Conservation (phyloP, 768 basidiomycete genomes). For the Hypholoma sublateritium region DNA sequence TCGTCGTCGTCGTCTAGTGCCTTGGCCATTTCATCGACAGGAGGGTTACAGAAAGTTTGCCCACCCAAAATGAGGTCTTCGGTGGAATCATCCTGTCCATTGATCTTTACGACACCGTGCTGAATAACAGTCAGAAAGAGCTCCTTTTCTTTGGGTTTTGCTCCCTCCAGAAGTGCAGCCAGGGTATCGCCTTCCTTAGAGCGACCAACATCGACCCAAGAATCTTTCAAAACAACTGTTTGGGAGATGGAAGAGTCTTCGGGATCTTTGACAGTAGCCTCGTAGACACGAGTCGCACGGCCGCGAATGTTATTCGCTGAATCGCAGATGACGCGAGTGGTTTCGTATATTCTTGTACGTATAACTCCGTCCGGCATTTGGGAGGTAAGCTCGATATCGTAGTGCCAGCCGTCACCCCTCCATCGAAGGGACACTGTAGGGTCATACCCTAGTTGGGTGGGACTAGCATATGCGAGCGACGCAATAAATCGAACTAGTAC, state of each 20-base stretch:
- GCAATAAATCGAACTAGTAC: not conserved
- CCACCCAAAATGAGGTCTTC: not conserved
- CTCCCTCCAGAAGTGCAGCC: not conserved
- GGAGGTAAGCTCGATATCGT: not conserved
- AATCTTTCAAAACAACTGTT: not conserved
- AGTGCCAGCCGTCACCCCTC: not conserved
- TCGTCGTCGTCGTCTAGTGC: no score
- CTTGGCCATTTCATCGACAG: not conserved
- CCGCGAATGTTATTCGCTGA: not conserved
- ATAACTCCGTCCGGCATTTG: not conserved
- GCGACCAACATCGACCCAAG: not conserved
- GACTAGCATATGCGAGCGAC: not conserved
- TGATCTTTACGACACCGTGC: not conserved
- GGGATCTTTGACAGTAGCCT: not conserved
- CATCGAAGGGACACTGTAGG: not conserved
- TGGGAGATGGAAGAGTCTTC: not conserved
- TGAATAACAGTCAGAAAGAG: not conserved
- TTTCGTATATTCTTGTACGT: not conserved
- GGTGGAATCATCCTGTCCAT: not conserved
- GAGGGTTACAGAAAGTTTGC: not conserved
- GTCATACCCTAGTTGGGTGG: constrained; percentile 2
- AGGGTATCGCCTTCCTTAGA: constrained; percentile 2
- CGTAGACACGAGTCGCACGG: not conserved
- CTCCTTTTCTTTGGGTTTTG: not conserved
- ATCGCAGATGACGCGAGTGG: not conserved